These are phyloP conservation scores for Cyclocybe cylindracea DNA, from an alignment of 768 basidiomycete species.

Conservation along the genomic window DNA sequence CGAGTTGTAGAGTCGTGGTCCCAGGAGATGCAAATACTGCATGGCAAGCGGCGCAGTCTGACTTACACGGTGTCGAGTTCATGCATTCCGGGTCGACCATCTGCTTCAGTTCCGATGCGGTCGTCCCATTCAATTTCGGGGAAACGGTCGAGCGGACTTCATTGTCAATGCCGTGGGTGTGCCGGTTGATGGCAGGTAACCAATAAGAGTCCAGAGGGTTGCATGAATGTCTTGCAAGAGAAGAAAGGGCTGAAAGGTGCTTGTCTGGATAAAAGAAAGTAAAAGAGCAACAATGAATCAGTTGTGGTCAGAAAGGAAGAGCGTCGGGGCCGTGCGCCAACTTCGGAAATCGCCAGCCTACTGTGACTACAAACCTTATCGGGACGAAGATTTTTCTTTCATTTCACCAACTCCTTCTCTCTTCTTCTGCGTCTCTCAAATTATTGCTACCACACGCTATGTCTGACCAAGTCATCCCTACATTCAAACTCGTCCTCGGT, in stretches of 20 bases:
- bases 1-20: too few relatives aligned
- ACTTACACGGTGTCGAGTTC: too few relatives aligned
- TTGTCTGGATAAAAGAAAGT: background rate
- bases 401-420: constrained; percentile 26
- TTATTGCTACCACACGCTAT: constrained; percentile 34
- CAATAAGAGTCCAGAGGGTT: too few relatives aligned
- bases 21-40: too few relatives aligned
- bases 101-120: too few relatives aligned
- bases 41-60: too few relatives aligned
- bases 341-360: constrained; percentile 36
- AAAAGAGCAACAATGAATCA: constrained; percentile 5
- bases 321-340: constrained; percentile 21
- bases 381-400: constrained; percentile 34
- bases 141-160: too few relatives aligned
- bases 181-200: too few relatives aligned
- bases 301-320: constrained; percentile 1
- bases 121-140: too few relatives aligned
- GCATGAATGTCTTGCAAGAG: too few relatives aligned
- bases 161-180: too few relatives aligned
- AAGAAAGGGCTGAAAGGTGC: background rate
- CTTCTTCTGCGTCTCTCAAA: constrained; percentile 21
- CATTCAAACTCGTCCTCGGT: constrained; percentile 99
- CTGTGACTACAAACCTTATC: constrained; percentile 40
- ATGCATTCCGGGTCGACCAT: too few relatives aligned
- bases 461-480: constrained; percentile 61